Base-by-base conservation (phyloP, 2,329 filamentous ascomycete species). In the Trichoderma sp. region DNA sequence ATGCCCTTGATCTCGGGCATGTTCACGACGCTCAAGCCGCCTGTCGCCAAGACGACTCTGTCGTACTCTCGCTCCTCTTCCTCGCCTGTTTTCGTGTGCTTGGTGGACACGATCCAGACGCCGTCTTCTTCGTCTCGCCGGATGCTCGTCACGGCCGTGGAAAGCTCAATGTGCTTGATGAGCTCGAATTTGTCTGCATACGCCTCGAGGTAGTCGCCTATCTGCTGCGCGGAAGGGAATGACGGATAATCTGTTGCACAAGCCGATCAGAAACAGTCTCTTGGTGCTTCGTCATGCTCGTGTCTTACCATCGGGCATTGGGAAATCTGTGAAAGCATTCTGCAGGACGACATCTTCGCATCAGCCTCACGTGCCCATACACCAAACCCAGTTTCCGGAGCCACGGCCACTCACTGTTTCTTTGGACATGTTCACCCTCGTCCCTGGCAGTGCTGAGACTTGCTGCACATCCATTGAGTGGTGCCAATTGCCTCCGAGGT, bases 401-500 rank as follows among this genome's bases (percentile, higher is more conserved):
- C 6, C 34, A n/a, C 35, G 8, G 1, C 17, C 35, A 37, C 74
- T 54, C 54, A 78, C 76, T 35, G 73, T 70, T 34, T 78, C 72
- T 53, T 72, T 76, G 2, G 76, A 78, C 5, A 75, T 75, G 57
- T 77, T 78, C 10, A 72, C 69, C 48, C 70, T 74, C 4, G 75
- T 77, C 19, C 70, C 70, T 39, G 72, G 70, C 12, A 81, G 75
- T 6, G 78, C 78, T 32, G 79, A 76, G 4, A 78, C 80, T 68
- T 78, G 76, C 59, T 77, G 68, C 6, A 58, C 19, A 37, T 79
- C 73, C 13, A 74, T 71, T 17, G 76, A 80, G 58, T 77, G 79
- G 52, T 78, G 74, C 81, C 81, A 84, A 6, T 80, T 74, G 4
- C 82, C 81, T 10, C 81, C 81, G 39, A 82, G 71, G 56, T 76